Percentiles rank a stretch among this genome's conserved stretches.
These are phyloP conservation scores for Cladosporium sp. DNA, from an alignment of 2,329 filamentous ascomycete species.

Conservation along the genomic window DNA sequence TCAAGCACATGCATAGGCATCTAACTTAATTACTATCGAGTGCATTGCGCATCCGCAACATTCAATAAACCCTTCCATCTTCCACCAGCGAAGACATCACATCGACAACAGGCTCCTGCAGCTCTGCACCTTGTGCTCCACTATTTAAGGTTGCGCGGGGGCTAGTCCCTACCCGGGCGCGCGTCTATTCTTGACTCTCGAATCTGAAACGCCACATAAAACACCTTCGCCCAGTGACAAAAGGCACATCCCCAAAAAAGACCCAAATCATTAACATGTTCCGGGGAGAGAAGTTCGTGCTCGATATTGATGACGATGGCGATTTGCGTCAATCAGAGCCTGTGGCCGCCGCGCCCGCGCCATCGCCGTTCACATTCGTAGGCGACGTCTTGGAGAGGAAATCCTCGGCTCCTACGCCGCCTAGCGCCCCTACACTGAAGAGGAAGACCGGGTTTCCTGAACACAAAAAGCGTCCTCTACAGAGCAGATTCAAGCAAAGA, in stretches of 20 bases:
- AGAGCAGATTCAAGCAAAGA: conserved; percentile 79
- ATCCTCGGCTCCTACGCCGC: conserved; percentile 58
- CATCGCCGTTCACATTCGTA: conserved; percentile 52
- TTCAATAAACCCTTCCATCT: not conserved
- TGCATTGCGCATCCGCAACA: not conserved
- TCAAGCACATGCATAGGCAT: not conserved
- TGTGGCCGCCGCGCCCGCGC: conserved; percentile 24
- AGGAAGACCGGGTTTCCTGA: conserved; percentile 74
- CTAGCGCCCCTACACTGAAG: conserved; percentile 61
- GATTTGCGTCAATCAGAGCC: conserved; percentile 21
- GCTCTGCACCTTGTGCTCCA: conserved; percentile 9
- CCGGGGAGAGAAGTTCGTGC: conserved; percentile 60
- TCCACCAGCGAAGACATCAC: not conserved
- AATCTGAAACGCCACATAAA: conserved; percentile 17
- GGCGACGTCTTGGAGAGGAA: conserved; percentile 79
- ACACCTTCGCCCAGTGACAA: conserved; percentile 1
- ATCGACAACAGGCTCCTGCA: conserved; percentile 10
- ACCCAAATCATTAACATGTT: conserved; percentile 36
- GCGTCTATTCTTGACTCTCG: not conserved
- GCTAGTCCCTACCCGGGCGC: conserved; percentile 1
- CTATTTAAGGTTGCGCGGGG: conserved; percentile 5
- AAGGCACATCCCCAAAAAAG: not conserved
- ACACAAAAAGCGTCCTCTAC: conserved; percentile 72
- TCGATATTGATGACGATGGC: conserved; percentile 51
- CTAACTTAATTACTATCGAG: not conserved